Evolutionary conservation across 2,329 filamentous ascomycete genomes (phyloP).

Genomic region (Cladosporium sp.): DNA sequence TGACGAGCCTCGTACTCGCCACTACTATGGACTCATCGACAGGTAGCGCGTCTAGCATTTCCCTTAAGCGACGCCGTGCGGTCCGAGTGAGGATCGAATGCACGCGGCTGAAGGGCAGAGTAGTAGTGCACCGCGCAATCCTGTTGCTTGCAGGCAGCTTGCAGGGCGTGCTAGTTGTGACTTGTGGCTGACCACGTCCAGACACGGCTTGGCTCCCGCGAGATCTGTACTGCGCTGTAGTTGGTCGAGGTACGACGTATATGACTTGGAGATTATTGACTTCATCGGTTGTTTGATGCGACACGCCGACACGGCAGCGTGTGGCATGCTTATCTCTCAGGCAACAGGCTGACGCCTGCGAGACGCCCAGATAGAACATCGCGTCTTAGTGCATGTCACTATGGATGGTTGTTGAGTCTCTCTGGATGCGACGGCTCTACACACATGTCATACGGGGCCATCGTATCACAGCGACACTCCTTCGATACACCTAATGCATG

Average conservation of each 20-base stretch:
- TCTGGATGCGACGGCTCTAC: constrained; percentile 5
- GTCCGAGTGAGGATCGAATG: constrained; percentile 1
- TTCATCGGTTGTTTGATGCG: constrained; percentile 3
- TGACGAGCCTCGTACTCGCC: constrained; percentile 9
- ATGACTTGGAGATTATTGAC: constrained; percentile 10
- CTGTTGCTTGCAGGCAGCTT: not conserved
- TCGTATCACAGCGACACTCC: constrained; percentile 3
- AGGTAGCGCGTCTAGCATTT: not conserved
- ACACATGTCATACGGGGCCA: constrained; percentile 4
- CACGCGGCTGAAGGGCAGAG: constrained; percentile 6
- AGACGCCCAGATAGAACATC: not conserved
- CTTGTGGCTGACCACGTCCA: not conserved
- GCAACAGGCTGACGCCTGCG: not conserved
- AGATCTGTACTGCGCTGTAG: not conserved
- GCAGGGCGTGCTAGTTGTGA: not conserved
- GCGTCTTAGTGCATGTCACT: constrained; percentile 8
- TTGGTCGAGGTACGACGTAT: constrained; percentile 8
- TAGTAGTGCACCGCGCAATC: not conserved
- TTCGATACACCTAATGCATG: constrained; percentile 5
- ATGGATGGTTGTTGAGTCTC: not conserved
- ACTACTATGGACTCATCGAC: constrained; percentile 3
- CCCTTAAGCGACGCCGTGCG: constrained; percentile 12
- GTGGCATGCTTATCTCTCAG: not conserved
- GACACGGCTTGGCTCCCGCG: constrained; percentile 5
- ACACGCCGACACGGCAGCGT: not conserved